A percentile compares a stretch with the other conserved stretches of the same genome.
Conservation (phyloP, 352 stramenopile genomes). For the Saprolegnia parasitica region DNA sequence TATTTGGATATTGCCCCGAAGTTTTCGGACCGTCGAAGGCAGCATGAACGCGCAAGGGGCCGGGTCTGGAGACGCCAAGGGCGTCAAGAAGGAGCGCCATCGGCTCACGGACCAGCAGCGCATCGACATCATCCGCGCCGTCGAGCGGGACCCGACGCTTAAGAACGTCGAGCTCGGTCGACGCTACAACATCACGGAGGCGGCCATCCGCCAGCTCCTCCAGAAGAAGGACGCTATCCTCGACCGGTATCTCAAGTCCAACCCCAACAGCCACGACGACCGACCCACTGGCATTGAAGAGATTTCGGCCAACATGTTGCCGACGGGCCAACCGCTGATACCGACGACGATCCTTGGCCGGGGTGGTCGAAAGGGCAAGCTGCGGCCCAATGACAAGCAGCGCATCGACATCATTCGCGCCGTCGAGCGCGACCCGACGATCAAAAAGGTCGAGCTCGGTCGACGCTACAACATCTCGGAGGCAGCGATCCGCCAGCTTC, state of each 20-base stretch:
- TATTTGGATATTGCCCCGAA: slow-evolving; percentile 4
- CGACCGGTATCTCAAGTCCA: slow-evolving; percentile 51
- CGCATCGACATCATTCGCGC: slow-evolving; percentile 87
- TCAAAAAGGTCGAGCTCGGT: slow-evolving; percentile 85
- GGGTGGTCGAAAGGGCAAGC: slow-evolving; percentile 16
- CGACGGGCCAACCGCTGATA: neutral
- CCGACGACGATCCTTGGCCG: neutral
- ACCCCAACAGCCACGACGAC: neutral
- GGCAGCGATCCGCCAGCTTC: slow-evolving; percentile 83
- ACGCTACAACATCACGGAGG: slow-evolving; percentile 80
- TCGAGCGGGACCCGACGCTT: slow-evolving; percentile 72
- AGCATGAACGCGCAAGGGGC: neutral
- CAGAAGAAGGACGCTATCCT: slow-evolving; percentile 85
- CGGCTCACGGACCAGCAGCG: slow-evolving; percentile 85
- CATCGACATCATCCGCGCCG: slow-evolving; percentile 84
- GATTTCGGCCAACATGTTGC: neutral
- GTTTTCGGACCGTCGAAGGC: neutral
- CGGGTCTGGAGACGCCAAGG: neutral
- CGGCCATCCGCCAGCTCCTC: slow-evolving; percentile 85
- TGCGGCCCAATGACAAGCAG: slow-evolving; percentile 81
- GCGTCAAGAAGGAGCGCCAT: slow-evolving; percentile 43
- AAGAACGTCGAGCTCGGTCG: slow-evolving; percentile 87
- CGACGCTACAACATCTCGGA: slow-evolving; percentile 84
- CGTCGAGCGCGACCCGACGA: slow-evolving; percentile 66
- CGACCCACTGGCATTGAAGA: neutral